Evolutionary conservation across 1,284 basidiomycete species (phyloP), one percentile per base, ranked within the genome.

Genomic region (Papiliotrema nemorosa): DNA sequence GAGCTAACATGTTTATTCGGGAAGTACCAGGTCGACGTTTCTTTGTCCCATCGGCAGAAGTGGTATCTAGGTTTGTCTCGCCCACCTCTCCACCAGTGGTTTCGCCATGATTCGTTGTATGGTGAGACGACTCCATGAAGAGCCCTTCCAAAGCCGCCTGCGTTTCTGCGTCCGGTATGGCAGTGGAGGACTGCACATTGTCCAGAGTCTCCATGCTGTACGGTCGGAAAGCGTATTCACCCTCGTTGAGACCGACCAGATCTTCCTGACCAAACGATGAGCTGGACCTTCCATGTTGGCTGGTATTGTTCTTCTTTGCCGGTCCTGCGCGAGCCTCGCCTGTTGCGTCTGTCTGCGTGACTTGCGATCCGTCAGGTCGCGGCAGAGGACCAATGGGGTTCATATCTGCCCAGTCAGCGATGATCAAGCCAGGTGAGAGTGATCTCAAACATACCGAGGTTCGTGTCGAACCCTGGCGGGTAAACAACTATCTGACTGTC

Each of bases 1-100:
- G 61, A 7, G 69, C 58, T 5, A 73, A 58, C 70, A 73, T 73
- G 54, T 69, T 64, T 36, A 62, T 60, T 25, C 70, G 54, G 14
- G 61, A 63, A 3, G 70, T 69, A 3, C 40, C 48, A 7, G 66
- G 66, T 47, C 65, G 66, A 7, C 68, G 62, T 50, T 71, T 73
- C 12, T 26, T 21, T 4, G 4, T 31, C 16, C 9, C 24, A 14
- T 9, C 26, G 5, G 10, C 42, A 12, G 13, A 9, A 14, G 5
- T 16, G 24, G 9, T 20, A 5, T 31, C 40, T 24, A 5, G 13
- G 40, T 6, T 24, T 12, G 6, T 10, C 13, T 31, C 27, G 27
- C 31, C 24, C 39, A 10, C 5, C 5, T 41, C 10, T 16, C 9
- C 42, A 16, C 29, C 40, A 18, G 40, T 18, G 24, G 6, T 44